Evolutionary conservation across 192 early-diverging fungal species (phyloP).

Genomic region (Backusella psychrophila): DNA sequence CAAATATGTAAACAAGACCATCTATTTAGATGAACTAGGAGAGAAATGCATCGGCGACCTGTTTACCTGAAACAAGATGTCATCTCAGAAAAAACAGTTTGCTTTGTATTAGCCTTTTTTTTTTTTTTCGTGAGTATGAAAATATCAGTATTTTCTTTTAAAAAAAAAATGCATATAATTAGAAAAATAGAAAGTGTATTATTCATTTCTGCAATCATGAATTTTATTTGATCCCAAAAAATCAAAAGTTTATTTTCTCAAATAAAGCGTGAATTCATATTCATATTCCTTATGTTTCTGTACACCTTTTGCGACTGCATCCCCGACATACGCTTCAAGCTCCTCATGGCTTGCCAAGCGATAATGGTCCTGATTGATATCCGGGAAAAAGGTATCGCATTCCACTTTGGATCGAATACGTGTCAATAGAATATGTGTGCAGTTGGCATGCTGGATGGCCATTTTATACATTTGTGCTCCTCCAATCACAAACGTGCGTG

Average conservation of each 20-base stretch:
- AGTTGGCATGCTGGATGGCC: slow-evolving; percentile 56
- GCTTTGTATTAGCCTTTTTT: too few species aligned
- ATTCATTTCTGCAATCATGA: too few species aligned
- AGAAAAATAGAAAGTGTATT: too few species aligned
- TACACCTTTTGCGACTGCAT: slow-evolving; percentile 36
- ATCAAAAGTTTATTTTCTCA: slow-evolving; percentile 14
- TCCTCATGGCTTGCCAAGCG: slow-evolving; percentile 45
- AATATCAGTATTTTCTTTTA: too few species aligned
- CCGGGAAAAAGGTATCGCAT: slow-evolving; percentile 83
- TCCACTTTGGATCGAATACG: slow-evolving; percentile 57
- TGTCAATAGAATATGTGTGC: slow-evolving; percentile 69
- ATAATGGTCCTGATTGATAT: slow-evolving; percentile 41
- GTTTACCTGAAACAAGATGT: too few species aligned
- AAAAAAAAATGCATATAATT: too few species aligned
- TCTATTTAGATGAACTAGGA: too few species aligned
- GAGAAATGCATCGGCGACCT: too few species aligned
- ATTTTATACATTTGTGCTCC: slow-evolving; percentile 74
- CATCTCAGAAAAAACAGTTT: too few species aligned
- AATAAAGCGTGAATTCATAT: slow-evolving; percentile 61
- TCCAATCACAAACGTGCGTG: slow-evolving; percentile 79
- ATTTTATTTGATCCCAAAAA: too few species aligned
- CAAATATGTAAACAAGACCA: too few species aligned
- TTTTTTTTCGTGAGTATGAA: too few species aligned
- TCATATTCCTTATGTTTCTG: slow-evolving; percentile 54
- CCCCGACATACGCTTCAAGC: slow-evolving; percentile 42